Evolutionary conservation across 2,329 filamentous ascomycete species (phyloP).

Genomic region (Phyllosticta citrichinensis): DNA sequence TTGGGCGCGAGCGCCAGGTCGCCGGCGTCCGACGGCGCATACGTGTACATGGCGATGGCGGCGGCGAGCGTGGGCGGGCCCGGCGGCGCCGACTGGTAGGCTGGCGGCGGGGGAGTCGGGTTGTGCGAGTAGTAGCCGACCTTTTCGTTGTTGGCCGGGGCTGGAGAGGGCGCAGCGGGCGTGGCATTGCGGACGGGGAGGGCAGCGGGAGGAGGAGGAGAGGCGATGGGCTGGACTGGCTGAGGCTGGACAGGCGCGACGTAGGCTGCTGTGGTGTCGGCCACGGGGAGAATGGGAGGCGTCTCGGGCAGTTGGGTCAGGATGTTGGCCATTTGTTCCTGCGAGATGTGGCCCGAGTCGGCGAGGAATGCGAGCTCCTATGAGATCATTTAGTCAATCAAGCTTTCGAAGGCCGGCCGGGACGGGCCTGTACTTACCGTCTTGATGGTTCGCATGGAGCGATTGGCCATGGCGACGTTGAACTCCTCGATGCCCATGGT

Average conservation of each 20-base stretch:
- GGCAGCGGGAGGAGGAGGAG: conserved; percentile 23
- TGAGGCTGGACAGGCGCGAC: conserved; percentile 12
- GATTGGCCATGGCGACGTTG: conserved; percentile 58
- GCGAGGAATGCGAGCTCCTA: conserved; percentile 87
- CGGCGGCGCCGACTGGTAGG: conserved; percentile 40
- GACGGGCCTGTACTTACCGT: conserved; percentile 46
- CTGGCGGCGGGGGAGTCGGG: conserved; percentile 29
- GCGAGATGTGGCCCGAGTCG: conserved; percentile 69
- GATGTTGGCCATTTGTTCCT: conserved; percentile 65
- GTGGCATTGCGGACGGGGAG: conserved; percentile 19
- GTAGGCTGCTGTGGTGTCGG: background rate
- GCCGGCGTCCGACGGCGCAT: conserved; percentile 67
- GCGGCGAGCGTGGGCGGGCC: conserved; percentile 51
- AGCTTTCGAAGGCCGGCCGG: background rate
- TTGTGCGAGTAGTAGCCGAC: conserved; percentile 29
- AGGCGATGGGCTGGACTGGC: conserved; percentile 15
- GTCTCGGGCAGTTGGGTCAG: conserved; percentile 65
- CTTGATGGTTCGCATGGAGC: conserved; percentile 79
- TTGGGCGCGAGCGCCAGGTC: conserved; percentile 74
- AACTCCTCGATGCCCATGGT: conserved; percentile 29
- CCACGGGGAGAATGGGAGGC: conserved; percentile 37
- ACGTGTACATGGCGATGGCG: conserved; percentile 75
- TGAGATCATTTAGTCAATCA: conserved; percentile 12
- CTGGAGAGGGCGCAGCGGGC: conserved; percentile 20
- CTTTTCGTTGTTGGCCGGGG: conserved; percentile 28